Evolutionary conservation across 1,139 yeast genomes (phyloP).

Genomic region (Sugiyamaella pinicola): DNA sequence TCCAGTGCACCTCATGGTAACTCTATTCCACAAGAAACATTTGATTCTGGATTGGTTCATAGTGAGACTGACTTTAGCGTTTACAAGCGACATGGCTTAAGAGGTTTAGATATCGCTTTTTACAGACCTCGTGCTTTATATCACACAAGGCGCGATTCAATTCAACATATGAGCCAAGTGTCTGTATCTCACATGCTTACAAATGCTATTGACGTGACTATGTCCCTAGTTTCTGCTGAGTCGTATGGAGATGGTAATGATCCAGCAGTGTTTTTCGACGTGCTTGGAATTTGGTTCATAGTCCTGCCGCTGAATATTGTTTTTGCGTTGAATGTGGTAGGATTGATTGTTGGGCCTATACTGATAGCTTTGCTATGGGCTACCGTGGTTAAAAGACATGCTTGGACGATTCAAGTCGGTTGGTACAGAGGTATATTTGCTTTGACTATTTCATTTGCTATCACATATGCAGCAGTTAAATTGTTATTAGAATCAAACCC

Average conservation of each 20-base stretch:
- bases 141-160: conserved; percentile 76
- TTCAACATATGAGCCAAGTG: conserved; percentile 60
- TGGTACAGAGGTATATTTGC: conserved; percentile 64
- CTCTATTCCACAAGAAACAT: conserved; percentile 81
- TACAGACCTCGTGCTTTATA: conserved; percentile 78
- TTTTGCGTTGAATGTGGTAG: conserved; percentile 51
- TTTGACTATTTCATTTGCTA: conserved; percentile 47
- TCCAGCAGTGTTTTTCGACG: conserved; percentile 63
- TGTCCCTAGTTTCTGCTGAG: conserved; percentile 48
- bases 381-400: conserved; percentile 49
- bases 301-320: conserved; percentile 54
- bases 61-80: conserved; percentile 87
- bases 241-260: conserved; percentile 31
- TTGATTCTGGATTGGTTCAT: conserved; percentile 66
- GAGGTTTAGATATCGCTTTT: conserved; percentile 83
- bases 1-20: conserved; percentile 67
- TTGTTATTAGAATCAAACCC: conserved; percentile 52
- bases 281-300: conserved; percentile 59
- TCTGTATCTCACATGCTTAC: conserved; percentile 85
- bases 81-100: conserved; percentile 61
- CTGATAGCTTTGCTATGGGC: conserved; percentile 52
- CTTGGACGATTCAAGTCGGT: conserved; percentile 37
- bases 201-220: conserved; percentile 61
- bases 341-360: conserved; percentile 59
- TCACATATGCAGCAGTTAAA: conserved; percentile 46